A percentile compares a stretch with the other conserved stretches of the same genome.
Conservation (phyloP, 106 monocot species). For the Phalaenopsis equestris region DNA sequence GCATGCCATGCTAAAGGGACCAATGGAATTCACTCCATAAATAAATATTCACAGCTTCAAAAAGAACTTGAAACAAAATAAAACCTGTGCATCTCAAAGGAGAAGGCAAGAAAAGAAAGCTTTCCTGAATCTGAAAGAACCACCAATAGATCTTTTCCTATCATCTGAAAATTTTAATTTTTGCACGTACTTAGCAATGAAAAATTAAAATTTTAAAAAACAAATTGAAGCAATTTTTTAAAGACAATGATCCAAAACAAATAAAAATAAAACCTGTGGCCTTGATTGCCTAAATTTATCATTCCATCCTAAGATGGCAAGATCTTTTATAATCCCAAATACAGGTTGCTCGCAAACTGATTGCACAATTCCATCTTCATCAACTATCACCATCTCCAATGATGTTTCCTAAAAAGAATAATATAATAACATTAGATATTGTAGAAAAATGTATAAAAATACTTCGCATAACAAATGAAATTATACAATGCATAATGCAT, state of each 20-base stretch:
- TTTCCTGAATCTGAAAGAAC: constrained; percentile 92
- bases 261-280: constrained; percentile 28
- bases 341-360: constrained; percentile 81
- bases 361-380: constrained; percentile 71
- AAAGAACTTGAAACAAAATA: background rate
- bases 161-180: constrained; percentile 23
- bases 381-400: constrained; percentile 56
- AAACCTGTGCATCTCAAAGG: constrained; percentile 79
- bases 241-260: background rate
- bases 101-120: constrained; percentile 78
- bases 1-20: background rate
- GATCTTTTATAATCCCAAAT: constrained; percentile 87
- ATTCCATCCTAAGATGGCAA: constrained; percentile 57
- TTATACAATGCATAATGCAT: background rate
- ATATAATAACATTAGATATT: background rate
- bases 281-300: constrained; percentile 22
- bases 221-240: background rate
- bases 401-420: constrained; percentile 68
- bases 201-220: background rate
- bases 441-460: background rate
- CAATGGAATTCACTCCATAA: background rate
- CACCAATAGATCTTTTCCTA: constrained; percentile 75
- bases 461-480: background rate
- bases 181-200: background rate
- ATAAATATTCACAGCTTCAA: background rate